These are phyloP conservation scores for Exidia glandulosa DNA, from an alignment of 768 basidiomycete species.

Conservation along the genomic window DNA sequence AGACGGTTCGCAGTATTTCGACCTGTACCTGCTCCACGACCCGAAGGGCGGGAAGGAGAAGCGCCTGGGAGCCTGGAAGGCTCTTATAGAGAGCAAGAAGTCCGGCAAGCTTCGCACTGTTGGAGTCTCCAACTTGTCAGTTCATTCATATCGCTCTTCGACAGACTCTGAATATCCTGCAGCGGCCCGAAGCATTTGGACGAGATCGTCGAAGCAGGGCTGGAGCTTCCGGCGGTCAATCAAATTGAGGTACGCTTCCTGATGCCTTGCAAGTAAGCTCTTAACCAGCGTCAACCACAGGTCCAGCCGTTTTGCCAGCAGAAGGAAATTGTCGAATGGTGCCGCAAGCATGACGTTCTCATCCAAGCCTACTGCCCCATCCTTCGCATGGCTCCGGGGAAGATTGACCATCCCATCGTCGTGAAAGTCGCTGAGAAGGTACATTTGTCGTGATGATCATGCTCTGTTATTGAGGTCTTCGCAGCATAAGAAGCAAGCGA, in stretches of 20 bases:
- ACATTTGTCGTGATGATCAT: constrained; percentile 3
- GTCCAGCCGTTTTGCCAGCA: constrained; percentile 63
- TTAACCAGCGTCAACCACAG: constrained; percentile 24
- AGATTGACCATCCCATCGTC: constrained; percentile 44
- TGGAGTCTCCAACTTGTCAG: constrained; percentile 82
- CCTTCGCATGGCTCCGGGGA: constrained; percentile 33
- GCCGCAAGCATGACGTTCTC: constrained; percentile 45
- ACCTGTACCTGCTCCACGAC: constrained; percentile 73
- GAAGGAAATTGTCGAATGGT: constrained; percentile 36
- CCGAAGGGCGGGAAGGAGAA: constrained; percentile 50
- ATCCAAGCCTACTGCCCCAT: constrained; percentile 73
- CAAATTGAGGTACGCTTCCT: constrained; percentile 56
- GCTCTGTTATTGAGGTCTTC: too few species aligned
- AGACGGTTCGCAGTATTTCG: constrained; percentile 56
- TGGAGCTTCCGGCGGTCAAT: constrained; percentile 61
- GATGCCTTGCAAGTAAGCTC: neutral
- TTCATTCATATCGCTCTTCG: neutral
- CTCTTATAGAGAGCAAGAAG: constrained; percentile 48
- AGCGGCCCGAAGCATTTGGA: constrained; percentile 65
- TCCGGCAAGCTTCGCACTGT: constrained; percentile 55
- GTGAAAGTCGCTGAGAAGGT: constrained; percentile 51
- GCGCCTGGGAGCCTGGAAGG: constrained; percentile 63
- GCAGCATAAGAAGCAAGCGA: constrained; percentile 49
- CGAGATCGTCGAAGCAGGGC: constrained; percentile 54
- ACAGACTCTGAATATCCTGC: neutral